phyloP scores from a whole-genome alignment of 2,329 filamentous ascomycete genomes.

The Ceratocystis variospora region DNA sequence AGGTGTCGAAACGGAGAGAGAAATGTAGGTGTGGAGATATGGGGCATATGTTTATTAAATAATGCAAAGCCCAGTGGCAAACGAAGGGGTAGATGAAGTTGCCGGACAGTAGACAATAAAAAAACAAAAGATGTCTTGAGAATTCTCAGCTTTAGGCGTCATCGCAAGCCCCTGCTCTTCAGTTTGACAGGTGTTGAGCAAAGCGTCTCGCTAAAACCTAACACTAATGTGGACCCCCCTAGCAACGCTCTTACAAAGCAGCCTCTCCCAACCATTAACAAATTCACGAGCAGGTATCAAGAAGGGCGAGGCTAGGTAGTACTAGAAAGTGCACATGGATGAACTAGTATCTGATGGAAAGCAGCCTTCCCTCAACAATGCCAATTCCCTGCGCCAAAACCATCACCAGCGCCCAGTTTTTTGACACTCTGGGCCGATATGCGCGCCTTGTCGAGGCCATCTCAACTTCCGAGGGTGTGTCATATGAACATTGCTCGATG shows the following conservation, averaged over 20 bases:
- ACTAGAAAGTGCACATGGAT: too few species aligned
- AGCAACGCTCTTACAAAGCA: background rate
- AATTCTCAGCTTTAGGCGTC: background rate
- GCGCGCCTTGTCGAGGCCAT: conserved; percentile 6
- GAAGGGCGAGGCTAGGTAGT: too few species aligned
- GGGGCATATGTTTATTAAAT: conserved; percentile 2
- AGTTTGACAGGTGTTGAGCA: conserved; percentile 8
- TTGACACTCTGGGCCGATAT: conserved; percentile 12
- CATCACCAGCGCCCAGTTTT: conserved; percentile 11
- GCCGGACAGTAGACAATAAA: background rate
- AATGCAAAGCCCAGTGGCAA: background rate
- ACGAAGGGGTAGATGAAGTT: background rate
- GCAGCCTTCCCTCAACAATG: background rate
- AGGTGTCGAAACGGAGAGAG: conserved; percentile 5
- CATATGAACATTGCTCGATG: background rate
- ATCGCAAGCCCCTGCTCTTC: background rate
- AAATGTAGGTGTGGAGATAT: conserved; percentile 12
- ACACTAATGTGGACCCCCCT: background rate
- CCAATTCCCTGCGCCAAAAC: background rate
- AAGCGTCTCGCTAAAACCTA: background rate
- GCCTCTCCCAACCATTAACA: background rate
- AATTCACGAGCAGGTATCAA: too few species aligned
- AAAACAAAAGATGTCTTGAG: background rate
- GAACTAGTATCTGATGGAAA: too few species aligned
- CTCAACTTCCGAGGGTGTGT: conserved; percentile 14